phyloP scores from a whole-genome alignment of 2,329 filamentous ascomycete genomes.

The Rutstroemia sp. region DNA sequence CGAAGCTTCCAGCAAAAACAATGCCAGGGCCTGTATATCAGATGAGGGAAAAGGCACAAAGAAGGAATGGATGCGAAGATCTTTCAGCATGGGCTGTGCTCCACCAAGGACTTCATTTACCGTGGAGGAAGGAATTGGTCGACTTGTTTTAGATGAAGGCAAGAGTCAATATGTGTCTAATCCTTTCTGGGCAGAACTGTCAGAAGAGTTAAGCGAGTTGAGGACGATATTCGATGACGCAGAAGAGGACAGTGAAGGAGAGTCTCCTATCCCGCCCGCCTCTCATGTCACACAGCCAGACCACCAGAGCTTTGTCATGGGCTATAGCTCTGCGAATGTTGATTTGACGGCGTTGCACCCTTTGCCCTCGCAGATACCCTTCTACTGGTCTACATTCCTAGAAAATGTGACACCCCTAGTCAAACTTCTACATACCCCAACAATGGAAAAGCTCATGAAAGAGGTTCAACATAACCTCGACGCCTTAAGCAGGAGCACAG shows the following conservation, averaged over 20 bases:
- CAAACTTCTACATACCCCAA: slow-evolving; percentile 65
- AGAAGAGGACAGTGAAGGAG: slow-evolving; percentile 22
- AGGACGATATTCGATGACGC: slow-evolving; percentile 26
- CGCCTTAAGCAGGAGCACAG: slow-evolving; percentile 39
- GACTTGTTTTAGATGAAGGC: slow-evolving; percentile 62
- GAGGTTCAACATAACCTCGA: slow-evolving; percentile 53
- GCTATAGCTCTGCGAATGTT: slow-evolving; percentile 63
- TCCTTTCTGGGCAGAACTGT: slow-evolving; percentile 67
- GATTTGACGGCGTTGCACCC: slow-evolving; percentile 60
- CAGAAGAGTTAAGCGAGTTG: slow-evolving; percentile 40
- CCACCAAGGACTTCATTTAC: slow-evolving; percentile 20
- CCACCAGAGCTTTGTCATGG: slow-evolving; percentile 66
- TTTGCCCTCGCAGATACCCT: slow-evolving; percentile 53
- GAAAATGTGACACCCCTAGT: slow-evolving; percentile 68
- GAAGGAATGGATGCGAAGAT: slow-evolving; percentile 20
- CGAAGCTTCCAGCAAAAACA: neutral
- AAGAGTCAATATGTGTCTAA: slow-evolving; percentile 68
- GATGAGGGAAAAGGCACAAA: slow-evolving; percentile 23
- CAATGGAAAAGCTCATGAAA: slow-evolving; percentile 53
- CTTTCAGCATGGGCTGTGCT: slow-evolving; percentile 19
- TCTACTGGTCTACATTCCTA: slow-evolving; percentile 63
- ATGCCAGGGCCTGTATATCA: slow-evolving; percentile 19
- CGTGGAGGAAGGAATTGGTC: slow-evolving; percentile 45
- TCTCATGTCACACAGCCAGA: slow-evolving; percentile 52
- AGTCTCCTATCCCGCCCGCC: slow-evolving; percentile 26